Evolutionary conservation across 176 grass and related monocot species (phyloP).

Genomic region (Zizania latifolia): DNA sequence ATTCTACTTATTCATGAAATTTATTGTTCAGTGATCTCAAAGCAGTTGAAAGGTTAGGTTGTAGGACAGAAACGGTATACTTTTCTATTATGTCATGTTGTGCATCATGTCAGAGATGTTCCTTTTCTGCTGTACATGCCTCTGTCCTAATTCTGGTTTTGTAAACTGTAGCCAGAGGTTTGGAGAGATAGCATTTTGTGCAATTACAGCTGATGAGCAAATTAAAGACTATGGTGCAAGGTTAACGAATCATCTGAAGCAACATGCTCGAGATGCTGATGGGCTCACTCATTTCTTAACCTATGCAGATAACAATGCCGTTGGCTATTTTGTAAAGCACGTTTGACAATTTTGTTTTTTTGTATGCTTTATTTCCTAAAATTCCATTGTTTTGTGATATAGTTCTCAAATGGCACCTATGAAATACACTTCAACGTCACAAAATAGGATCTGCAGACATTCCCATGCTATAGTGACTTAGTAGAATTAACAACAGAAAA

Average conservation of each 20-base stretch:
- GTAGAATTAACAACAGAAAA: background rate
- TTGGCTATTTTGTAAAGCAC: conserved; percentile 97
- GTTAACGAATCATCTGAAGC: conserved; percentile 98
- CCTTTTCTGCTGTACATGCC: background rate
- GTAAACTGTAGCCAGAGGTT: conserved; percentile 79
- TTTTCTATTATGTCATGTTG: background rate
- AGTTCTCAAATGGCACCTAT: background rate
- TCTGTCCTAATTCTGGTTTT: conserved; percentile 23
- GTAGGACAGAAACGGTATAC: background rate
- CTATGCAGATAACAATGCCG: conserved; percentile 98
- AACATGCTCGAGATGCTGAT: conserved; percentile 94
- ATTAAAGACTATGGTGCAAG: conserved; percentile 99
- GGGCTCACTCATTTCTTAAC: conserved; percentile 97
- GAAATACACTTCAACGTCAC: background rate
- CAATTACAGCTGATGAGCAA: conserved; percentile 98
- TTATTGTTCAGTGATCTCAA: conserved; percentile 14
- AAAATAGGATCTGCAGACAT: no score
- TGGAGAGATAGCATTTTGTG: conserved; percentile 98
- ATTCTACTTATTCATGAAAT: background rate
- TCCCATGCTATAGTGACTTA: no score
- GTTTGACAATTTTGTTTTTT: conserved; percentile 24
- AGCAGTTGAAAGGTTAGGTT: background rate
- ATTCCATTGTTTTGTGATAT: background rate
- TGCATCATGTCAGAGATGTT: background rate
- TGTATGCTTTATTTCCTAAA: background rate